A percentile compares a stretch with the other conserved stretches of the same genome.
Conservation (phyloP, 768 basidiomycete genomes). For the Amanita pallidorosea region DNA sequence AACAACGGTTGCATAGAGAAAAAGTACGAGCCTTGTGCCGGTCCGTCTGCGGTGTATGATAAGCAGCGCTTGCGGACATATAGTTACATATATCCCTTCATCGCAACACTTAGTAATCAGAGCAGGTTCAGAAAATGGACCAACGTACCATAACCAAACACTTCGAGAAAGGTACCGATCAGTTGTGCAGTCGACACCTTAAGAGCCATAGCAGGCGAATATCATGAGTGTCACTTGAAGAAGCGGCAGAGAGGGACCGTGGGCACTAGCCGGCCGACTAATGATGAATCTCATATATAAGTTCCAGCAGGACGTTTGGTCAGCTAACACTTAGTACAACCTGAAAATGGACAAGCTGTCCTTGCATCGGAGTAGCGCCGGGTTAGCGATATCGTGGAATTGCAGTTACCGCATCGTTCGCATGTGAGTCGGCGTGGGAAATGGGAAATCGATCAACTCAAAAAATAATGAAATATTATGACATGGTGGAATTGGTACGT, state of each 20-base stretch:
- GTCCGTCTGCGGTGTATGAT: not conserved
- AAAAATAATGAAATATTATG: no score
- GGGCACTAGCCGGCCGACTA: no score
- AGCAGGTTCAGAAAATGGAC: not conserved
- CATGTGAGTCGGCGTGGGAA: no score
- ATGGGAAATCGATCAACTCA: no score
- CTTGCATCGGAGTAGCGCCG: no score
- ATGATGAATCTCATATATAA: no score
- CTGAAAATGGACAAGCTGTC: no score
- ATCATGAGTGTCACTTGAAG: not conserved
- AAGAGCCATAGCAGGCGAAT: not conserved
- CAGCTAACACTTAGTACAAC: no score
- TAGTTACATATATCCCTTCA: not conserved
- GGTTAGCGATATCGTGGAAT: no score
- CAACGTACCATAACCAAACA: slow-evolving; percentile 3
- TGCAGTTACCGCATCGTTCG: no score
- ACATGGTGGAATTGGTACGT: no score
- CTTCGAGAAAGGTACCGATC: slow-evolving; percentile 2
- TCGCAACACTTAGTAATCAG: not conserved
- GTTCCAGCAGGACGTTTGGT: no score
- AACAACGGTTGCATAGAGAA: not conserved
- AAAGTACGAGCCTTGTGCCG: not conserved
- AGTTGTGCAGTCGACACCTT: slow-evolving; percentile 1
- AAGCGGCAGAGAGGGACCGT: not conserved
- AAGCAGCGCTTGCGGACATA: not conserved